Evolutionary conservation across 495 filamentous ascomycete species (phyloP).

Genomic region (Physcia stellaris): DNA sequence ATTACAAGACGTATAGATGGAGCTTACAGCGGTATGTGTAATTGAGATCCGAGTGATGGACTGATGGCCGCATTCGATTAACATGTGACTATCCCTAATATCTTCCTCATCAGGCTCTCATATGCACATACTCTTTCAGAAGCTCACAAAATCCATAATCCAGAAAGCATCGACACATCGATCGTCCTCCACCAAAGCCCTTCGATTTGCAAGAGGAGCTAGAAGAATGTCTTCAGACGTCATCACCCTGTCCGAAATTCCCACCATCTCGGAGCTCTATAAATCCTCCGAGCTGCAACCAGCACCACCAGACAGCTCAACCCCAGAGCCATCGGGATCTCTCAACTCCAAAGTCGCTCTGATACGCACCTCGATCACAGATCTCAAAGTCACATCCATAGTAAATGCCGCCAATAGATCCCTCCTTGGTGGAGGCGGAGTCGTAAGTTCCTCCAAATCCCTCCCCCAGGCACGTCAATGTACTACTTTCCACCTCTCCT

Average conservation of each 20-base stretch:
- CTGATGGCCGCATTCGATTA: too few relatives aligned
- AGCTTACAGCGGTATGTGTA: too few relatives aligned
- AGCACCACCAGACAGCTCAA: constrained; percentile 12
- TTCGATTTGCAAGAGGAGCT: too few relatives aligned
- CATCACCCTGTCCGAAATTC: constrained; percentile 44
- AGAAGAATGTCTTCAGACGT: constrained; percentile 8
- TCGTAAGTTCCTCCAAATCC: constrained; percentile 22
- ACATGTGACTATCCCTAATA: too few relatives aligned
- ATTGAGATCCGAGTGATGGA: too few relatives aligned
- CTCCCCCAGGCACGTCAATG: neutral
- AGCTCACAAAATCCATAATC: too few relatives aligned
- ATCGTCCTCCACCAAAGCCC: too few relatives aligned
- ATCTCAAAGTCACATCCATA: constrained; percentile 64
- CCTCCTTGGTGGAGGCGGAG: constrained; percentile 74
- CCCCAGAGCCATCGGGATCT: constrained; percentile 27
- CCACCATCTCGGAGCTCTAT: constrained; percentile 53
- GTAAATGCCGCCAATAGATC: constrained; percentile 84
- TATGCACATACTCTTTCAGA: too few relatives aligned
- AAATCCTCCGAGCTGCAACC: constrained; percentile 21
- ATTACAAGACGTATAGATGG: too few relatives aligned
- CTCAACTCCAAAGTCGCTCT: constrained; percentile 63
- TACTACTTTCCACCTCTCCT: neutral
- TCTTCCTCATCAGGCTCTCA: too few relatives aligned
- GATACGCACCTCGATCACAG: constrained; percentile 72
- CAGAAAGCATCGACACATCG: too few relatives aligned